Base-by-base conservation (phyloP, 139 green algal species). In the Marvania coccoides region DNA sequence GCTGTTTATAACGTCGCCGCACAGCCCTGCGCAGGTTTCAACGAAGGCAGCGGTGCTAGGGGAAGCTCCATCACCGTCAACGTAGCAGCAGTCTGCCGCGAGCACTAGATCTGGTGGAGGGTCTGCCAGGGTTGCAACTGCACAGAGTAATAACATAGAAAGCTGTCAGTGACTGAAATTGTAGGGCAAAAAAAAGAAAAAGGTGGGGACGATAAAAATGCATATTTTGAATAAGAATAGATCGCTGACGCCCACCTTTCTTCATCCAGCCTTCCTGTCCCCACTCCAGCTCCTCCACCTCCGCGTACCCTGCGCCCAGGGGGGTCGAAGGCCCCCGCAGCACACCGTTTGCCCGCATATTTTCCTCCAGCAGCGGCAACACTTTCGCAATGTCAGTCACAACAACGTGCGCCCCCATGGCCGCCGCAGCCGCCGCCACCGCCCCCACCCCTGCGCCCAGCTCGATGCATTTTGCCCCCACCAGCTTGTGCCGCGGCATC, bases 391-490 rank as follows among this genome's bases (percentile, higher is more conserved):
- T 35, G 31, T 83, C 76, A 5, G 74, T 81, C 23, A 72, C 28
- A 3, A 69, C 34, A 26, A 65, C 73, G 2, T 66, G 57, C 0
- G 72, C 74, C 8, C 76, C 76, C 55, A 82, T 30, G 3, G 46
- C 30, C 1, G 67, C 76, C 53, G 75, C 40, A 19, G 58, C 63
- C 23, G 74, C 31, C 6, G 57, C 61, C 29, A 75, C 68, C 33
- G 74, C 14, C 3, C 76, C 76, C 8, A 80, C 75, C 8, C 76
- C 76, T 19, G 76, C 72, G 6, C 76, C 76, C 46, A 83, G 60
- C 51, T 83, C 76, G 23, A 83, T 58, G 28, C 31, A 63, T 0
- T 61, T 66, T 37, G 66, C 61, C 59, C 73, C 73, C 23, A 61
- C 7, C 26, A 59, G 57, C 19, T 10, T 23, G 34, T 76, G 47